A percentile compares a stretch with the other conserved stretches of the same genome.
Conservation (phyloP, 202 grass and related monocot species). For the Hordeum pubiflorum region DNA sequence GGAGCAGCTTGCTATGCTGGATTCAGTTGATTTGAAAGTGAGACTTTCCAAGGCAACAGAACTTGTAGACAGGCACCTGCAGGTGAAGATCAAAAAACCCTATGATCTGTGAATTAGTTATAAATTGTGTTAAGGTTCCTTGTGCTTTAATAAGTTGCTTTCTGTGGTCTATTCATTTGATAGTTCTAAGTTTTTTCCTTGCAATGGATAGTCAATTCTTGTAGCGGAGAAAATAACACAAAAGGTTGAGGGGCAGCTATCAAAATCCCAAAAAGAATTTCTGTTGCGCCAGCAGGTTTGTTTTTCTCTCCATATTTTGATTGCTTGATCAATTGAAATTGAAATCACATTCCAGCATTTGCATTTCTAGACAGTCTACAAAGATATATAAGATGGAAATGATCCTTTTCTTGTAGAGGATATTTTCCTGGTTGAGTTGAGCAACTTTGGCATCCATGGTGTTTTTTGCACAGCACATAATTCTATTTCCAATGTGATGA, state of each 20-base stretch:
- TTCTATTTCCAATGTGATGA: constrained; percentile 11
- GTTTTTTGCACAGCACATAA: neutral
- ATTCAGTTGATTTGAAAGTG: constrained; percentile 95
- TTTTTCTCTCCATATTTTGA: neutral
- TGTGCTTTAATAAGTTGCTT: neutral
- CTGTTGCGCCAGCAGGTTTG: constrained; percentile 85
- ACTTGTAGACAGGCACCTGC: constrained; percentile 83
- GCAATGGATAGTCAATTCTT: constrained; percentile 73
- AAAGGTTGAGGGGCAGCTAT: constrained; percentile 93
- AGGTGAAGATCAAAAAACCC: constrained; percentile 44
- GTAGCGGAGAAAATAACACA: constrained; percentile 99
- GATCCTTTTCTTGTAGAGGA: neutral
- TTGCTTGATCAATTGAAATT: neutral
- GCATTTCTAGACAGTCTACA: neutral
- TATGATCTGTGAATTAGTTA: constrained; percentile 14
- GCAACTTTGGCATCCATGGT: neutral
- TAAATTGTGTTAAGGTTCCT: neutral
- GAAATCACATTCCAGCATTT: constrained; percentile 7
- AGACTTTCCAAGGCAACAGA: constrained; percentile 90
- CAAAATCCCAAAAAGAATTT: constrained; percentile 97
- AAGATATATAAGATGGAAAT: neutral
- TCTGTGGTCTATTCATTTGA: neutral
- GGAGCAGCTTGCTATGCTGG: constrained; percentile 93
- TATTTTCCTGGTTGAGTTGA: neutral
- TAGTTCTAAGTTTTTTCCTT: constrained; percentile 8